phyloP scores from a whole-genome alignment of 2,329 filamentous ascomycete species.

The Lasiodiplodia sp. region DNA sequence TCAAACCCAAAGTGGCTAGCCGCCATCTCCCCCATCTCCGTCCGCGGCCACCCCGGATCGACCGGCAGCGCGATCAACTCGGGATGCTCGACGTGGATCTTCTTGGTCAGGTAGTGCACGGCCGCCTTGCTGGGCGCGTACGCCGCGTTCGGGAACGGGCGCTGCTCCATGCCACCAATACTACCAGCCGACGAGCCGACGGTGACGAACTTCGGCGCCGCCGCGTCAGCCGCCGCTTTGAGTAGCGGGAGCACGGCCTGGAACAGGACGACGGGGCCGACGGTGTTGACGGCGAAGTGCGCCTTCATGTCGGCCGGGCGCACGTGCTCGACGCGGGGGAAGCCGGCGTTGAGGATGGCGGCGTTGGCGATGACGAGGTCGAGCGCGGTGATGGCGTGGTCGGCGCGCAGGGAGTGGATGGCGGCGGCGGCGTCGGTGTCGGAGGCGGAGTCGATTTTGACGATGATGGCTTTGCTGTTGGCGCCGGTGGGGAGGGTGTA shows the following conservation, averaged over 20 bases:
- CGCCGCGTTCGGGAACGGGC: not conserved
- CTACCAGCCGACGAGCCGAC: not conserved
- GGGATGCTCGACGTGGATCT: conserved; percentile 4
- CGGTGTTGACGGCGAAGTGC: not conserved
- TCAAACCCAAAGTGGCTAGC: not conserved
- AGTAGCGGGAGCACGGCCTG: not conserved
- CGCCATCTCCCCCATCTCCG: not conserved
- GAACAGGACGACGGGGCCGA: not conserved
- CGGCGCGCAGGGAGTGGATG: not conserved
- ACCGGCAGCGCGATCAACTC: not conserved
- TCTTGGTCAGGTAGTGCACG: not conserved
- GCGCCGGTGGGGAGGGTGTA: too few species aligned
- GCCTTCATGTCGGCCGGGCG: not conserved
- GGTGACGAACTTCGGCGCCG: not conserved
- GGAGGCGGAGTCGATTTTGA: not conserved
- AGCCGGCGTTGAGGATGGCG: too few species aligned
- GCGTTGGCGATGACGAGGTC: conserved; percentile 10
- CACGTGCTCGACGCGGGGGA: not conserved
- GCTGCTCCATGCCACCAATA: not conserved
- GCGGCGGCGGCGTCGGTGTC: not conserved
- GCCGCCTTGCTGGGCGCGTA: not conserved
- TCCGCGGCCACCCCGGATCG: not conserved
- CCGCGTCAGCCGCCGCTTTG: not conserved
- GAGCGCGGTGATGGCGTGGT: not conserved
- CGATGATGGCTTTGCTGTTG: not conserved